Evolutionary conservation across 768 basidiomycete genomes (phyloP), one percentile per base, ranked within the genome.

Genomic region (Aureoboletus auriporus): DNA sequence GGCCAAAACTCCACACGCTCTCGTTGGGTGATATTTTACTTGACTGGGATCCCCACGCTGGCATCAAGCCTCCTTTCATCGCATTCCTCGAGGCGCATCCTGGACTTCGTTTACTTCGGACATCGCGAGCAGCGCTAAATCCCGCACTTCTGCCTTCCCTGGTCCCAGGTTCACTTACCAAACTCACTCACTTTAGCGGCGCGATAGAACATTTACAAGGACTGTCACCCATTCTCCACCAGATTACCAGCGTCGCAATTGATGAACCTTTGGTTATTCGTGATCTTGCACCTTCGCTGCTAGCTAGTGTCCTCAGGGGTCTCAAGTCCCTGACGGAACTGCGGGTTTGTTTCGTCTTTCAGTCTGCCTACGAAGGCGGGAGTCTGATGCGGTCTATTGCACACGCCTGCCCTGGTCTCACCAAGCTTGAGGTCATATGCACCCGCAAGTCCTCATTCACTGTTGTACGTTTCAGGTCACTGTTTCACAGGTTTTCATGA

Each of bases 281-380:
- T 31, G 86, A 89, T 51, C 70, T 84, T 11, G 82, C 86, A 6
- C 79, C 82, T 0, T 71, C 83, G 16, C 71, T 78, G 6, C 72
- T 89, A 2, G 77, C 82, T 4, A 72, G 74, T 33, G 68, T 85
- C n/a, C 74, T 89, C 23, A 72, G 77, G 50, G 74, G 75, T 41
- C 58, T 89, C 17, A 74, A 75, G 16, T 70, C 71, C 5, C 73
- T 89, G 23, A 75, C 71, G 11, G 75, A 79, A 35, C 71, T 89
- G 47, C 80, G 75, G 45, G 77, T 89, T 37, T 71, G 78, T 13
- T 89, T 89, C 59, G 75, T 78, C 34, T 75, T 89, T 42, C 83
- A 88, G 57, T 82, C 81, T 2, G 80, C 82, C 58, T 88, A 88
- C 58, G 86, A 89, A 55, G 83, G 83, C 57, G 82, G 79, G 26